These are phyloP conservation scores for Colletotrichum sp. DNA, from an alignment of 2,329 filamentous ascomycete species.

Conservation along the genomic window DNA sequence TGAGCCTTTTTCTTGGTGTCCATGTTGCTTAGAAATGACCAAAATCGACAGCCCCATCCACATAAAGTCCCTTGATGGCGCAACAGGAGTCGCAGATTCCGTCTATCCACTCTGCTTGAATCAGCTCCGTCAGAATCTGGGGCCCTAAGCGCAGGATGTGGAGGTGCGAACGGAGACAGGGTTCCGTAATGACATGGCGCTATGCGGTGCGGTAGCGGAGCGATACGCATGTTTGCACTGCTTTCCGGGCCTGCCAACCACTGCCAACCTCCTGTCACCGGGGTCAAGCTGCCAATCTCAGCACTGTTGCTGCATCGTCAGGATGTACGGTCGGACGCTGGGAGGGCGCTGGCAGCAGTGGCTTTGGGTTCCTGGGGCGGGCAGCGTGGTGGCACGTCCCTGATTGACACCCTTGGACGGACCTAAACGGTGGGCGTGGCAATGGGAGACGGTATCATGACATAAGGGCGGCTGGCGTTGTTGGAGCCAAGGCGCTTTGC, in stretches of 20 bases:
- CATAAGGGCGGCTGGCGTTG: neutral
- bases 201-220: neutral
- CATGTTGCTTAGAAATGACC: conserved; percentile 1
- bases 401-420: conserved; percentile 6
- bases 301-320: neutral
- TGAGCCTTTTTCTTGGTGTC: neutral
- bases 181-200: conserved; percentile 3
- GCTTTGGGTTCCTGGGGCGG: neutral
- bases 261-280: neutral
- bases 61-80: conserved; percentile 7
- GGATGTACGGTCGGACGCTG: conserved; percentile 5
- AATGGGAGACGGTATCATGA: conserved; percentile 14
- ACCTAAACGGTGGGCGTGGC: conserved; percentile 16
- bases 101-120: neutral
- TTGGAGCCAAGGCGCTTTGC: neutral
- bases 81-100: neutral
- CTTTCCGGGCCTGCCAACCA: neutral
- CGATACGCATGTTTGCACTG: neutral
- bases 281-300: neutral
- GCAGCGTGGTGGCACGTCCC: neutral
- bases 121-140: neutral
- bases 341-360: neutral
- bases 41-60: neutral
- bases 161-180: neutral
- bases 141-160: neutral